phyloP scores from a whole-genome alignment of 2,329 filamentous ascomycete species.

The Aaosphaeria pasadenensis region DNA sequence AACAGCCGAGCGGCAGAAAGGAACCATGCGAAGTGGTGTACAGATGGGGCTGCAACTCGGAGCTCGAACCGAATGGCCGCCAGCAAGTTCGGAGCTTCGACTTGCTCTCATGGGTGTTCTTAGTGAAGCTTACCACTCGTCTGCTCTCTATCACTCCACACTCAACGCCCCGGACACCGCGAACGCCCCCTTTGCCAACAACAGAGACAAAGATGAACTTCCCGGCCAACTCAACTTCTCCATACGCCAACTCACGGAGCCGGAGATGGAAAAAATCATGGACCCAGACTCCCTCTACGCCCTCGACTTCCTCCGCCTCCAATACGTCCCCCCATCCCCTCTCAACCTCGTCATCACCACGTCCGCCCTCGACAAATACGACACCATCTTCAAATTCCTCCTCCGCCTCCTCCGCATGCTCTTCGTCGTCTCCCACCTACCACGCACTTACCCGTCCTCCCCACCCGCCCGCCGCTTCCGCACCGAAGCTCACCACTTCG shows the following conservation, averaged over 20 bases:
- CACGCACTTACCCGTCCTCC: constrained; percentile 19
- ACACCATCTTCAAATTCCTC: constrained; percentile 77
- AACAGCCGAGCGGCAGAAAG: constrained; percentile 70
- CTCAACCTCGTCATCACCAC: constrained; percentile 72
- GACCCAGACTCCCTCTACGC: constrained; percentile 80
- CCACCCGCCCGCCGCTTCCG: constrained; percentile 51
- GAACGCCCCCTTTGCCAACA: background rate
- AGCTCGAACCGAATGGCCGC: constrained; percentile 83
- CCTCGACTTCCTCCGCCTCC: constrained; percentile 86
- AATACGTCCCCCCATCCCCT: constrained; percentile 74
- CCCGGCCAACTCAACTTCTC: constrained; percentile 61
- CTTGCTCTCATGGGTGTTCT: constrained; percentile 84
- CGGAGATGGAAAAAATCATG: constrained; percentile 80
- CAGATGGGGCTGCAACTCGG: constrained; percentile 79
- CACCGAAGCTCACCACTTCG: constrained; percentile 76
- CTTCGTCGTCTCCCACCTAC: constrained; percentile 58
- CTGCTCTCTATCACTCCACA: constrained; percentile 26
- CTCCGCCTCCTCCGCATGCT: constrained; percentile 76
- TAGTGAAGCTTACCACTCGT: constrained; percentile 64
- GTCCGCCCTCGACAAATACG: constrained; percentile 72
- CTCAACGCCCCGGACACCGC: background rate
- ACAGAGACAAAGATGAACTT: constrained; percentile 32
- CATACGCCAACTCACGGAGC: constrained; percentile 68
- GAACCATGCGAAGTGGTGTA: constrained; percentile 62
- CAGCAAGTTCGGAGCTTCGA: constrained; percentile 88